These are phyloP conservation scores for Carallia pectinifolia DNA, from an alignment of 345 rosid genomes.

Conservation along the genomic window DNA sequence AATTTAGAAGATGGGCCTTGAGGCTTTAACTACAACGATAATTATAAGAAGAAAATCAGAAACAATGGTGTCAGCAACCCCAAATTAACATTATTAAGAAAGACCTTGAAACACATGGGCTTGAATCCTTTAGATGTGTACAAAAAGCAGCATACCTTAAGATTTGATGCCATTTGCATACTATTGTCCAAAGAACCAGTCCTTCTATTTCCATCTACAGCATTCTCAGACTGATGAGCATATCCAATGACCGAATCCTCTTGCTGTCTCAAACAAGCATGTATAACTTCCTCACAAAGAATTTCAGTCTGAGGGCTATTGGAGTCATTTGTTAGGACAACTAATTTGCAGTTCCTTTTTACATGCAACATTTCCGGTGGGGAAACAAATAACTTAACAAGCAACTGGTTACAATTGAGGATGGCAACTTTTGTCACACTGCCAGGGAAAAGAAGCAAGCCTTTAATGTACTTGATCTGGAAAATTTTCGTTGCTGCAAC, in stretches of 20 bases:
- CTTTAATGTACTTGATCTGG: constrained; percentile 49
- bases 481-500: constrained; percentile 40
- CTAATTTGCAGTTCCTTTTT: constrained; percentile 42
- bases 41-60: not conserved
- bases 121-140: not conserved
- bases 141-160: constrained; percentile 38
- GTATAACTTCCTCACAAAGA: constrained; percentile 43
- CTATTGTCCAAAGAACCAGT: constrained; percentile 25
- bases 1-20: too few species aligned
- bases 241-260: constrained; percentile 34
- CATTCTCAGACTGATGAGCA: constrained; percentile 19
- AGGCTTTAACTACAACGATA: too few species aligned
- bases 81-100: not conserved
- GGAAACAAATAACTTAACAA: constrained; percentile 28
- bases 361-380: constrained; percentile 25
- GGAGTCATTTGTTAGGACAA: constrained; percentile 56
- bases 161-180: constrained; percentile 20
- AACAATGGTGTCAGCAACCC: not conserved
- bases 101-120: too few species aligned
- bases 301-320: constrained; percentile 49
- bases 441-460: constrained; percentile 62
- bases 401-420: constrained; percentile 35
- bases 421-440: constrained; percentile 52
- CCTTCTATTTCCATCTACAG: constrained; percentile 24
- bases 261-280: constrained; percentile 35